phyloP scores from a whole-genome alignment of 2,329 filamentous ascomycete species.

The Colletotrichum liaoningense region DNA sequence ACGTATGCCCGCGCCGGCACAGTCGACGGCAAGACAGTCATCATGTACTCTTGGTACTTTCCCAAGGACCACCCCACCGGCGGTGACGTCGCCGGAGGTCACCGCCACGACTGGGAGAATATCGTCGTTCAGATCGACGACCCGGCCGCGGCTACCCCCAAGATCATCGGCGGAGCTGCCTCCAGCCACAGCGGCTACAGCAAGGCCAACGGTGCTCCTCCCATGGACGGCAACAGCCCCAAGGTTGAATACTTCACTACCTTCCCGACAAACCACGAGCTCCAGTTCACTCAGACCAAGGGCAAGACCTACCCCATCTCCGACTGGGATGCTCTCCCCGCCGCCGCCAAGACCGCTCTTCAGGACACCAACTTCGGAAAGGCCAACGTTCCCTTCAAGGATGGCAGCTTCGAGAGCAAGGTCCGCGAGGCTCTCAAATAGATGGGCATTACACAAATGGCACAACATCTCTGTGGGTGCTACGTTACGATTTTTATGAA shows the following conservation, averaged over 20 bases:
- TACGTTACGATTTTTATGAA: neutral
- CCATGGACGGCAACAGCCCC: constrained; percentile 38
- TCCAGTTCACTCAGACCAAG: constrained; percentile 47
- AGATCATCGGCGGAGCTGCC: constrained; percentile 49
- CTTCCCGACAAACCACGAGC: constrained; percentile 48
- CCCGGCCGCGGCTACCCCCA: constrained; percentile 40
- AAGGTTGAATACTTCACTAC: constrained; percentile 47
- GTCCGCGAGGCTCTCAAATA: neutral
- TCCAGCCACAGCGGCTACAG: constrained; percentile 51
- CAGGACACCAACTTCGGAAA: constrained; percentile 51
- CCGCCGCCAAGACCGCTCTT: constrained; percentile 48
- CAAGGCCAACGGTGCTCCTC: constrained; percentile 36
- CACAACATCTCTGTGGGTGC: neutral
- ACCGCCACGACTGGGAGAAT: constrained; percentile 55
- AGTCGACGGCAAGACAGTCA: constrained; percentile 45
- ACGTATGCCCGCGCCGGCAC: constrained; percentile 48
- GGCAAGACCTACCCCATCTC: constrained; percentile 53
- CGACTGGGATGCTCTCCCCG: constrained; percentile 54
- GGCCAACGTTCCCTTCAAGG: constrained; percentile 54
- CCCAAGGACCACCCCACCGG: constrained; percentile 55
- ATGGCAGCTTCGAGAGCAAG: constrained; percentile 39
- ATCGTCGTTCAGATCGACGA: constrained; percentile 46
- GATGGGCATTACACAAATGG: neutral
- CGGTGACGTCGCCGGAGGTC: constrained; percentile 46
- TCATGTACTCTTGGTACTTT: constrained; percentile 58